A percentile compares a stretch with the other conserved stretches of the same genome.
These are phyloP conservation scores for Acanthamoeba lenticulata DNA, from an alignment of 208 protist species.

Conservation along the genomic window DNA sequence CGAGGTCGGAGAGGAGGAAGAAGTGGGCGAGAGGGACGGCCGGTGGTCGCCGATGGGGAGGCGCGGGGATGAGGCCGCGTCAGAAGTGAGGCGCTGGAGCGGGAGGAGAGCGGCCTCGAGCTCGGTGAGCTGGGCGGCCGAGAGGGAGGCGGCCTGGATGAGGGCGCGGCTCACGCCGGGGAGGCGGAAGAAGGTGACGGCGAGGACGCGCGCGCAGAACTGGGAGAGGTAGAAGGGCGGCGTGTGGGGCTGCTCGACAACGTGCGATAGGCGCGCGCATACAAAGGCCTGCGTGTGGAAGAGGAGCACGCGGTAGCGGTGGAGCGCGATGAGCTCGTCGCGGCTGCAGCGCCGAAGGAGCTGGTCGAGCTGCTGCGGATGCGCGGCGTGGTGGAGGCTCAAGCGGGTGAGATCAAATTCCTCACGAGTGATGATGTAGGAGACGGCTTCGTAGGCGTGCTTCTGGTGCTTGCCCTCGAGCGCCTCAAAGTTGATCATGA, in stretches of 20 bases:
- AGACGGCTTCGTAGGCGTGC: slow-evolving; percentile 63
- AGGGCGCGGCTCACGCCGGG: slow-evolving; percentile 58
- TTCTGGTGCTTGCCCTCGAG: slow-evolving; percentile 44
- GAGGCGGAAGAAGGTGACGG: slow-evolving; percentile 67
- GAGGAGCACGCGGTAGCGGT: slow-evolving; percentile 65
- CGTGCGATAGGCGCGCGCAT: slow-evolving; percentile 16
- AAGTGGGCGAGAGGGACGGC: background rate
- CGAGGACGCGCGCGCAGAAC: slow-evolving; percentile 65
- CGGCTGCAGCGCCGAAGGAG: slow-evolving; percentile 29
- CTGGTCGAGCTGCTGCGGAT: too few species aligned
- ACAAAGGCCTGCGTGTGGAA: slow-evolving; percentile 69
- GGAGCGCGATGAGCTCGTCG: slow-evolving; percentile 38
- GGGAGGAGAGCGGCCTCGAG: background rate
- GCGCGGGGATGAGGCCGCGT: background rate
- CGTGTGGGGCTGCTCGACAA: background rate
- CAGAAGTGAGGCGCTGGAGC: background rate
- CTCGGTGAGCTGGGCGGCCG: background rate
- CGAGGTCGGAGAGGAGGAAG: background rate
- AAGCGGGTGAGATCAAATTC: slow-evolving; percentile 60
- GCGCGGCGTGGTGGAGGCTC: slow-evolving; percentile 31
- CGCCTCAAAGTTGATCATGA: slow-evolving; percentile 57
- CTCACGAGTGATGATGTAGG: slow-evolving; percentile 21
- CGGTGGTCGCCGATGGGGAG: slow-evolving; percentile 38
- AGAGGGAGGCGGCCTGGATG: slow-evolving; percentile 49
- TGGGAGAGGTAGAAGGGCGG: slow-evolving; percentile 41